Conservation (phyloP, 352 stramenopile genomes). For the Thalassiosira oceanica region DNA sequence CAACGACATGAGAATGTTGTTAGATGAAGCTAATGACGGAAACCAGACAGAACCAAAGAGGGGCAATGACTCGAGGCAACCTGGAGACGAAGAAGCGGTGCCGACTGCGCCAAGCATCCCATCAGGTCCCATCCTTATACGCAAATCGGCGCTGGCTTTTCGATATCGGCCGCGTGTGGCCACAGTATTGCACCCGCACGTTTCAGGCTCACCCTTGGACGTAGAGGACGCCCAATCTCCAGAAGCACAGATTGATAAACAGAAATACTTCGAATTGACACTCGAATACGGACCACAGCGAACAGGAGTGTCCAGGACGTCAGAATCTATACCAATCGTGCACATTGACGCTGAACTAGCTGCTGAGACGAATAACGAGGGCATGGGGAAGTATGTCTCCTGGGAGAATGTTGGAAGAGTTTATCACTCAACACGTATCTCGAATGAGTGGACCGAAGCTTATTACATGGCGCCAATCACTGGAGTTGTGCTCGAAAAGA, state of each 20-base stretch:
- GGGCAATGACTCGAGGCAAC: not conserved
- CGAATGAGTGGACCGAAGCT: slow-evolving; percentile 53
- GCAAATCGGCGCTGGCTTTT: slow-evolving; percentile 69
- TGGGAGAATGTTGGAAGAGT: slow-evolving; percentile 56
- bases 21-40: not conserved
- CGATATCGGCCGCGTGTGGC: slow-evolving; percentile 53
- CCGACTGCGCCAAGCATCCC: too few species aligned
- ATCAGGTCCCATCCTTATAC: slow-evolving; percentile 41
- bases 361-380: too few species aligned
- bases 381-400: slow-evolving; percentile 37
- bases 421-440: slow-evolving; percentile 70
- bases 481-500: slow-evolving; percentile 67
- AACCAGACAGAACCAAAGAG: not conserved
- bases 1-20: slow-evolving; percentile 7
- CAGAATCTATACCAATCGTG: slow-evolving; percentile 59
- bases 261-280: slow-evolving; percentile 70
- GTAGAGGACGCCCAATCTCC: not conserved
- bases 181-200: slow-evolving; percentile 5
- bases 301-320: slow-evolving; percentile 37
- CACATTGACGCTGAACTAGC: slow-evolving; percentile 49
- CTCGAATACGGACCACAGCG: slow-evolving; percentile 77
- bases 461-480: slow-evolving; percentile 79
- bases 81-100: too few species aligned
- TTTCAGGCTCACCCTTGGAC: not conserved
- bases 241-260: slow-evolving; percentile 23